Evolutionary conservation across 768 basidiomycete species (phyloP).

Genomic region (Mycena vulgaris): DNA sequence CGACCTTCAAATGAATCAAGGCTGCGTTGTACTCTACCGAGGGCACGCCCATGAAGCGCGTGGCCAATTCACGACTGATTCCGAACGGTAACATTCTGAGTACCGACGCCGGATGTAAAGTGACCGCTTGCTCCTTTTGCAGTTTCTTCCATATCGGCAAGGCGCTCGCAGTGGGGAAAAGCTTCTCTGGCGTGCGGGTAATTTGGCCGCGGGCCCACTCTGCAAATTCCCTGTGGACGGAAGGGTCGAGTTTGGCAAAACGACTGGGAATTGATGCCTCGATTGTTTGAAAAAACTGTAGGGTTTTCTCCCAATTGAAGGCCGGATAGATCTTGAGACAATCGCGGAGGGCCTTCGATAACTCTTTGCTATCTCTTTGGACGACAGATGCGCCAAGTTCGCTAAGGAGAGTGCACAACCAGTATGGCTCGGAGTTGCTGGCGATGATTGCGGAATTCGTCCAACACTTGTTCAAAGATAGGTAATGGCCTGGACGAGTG

Average conservation of each 20-base stretch:
- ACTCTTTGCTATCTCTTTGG: conserved; percentile 29
- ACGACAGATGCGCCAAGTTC: conserved; percentile 46
- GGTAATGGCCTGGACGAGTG: conserved; percentile 41
- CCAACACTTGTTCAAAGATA: conserved; percentile 51
- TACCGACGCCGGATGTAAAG: conserved; percentile 34
- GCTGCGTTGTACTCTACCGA: conserved; percentile 19
- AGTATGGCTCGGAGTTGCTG: conserved; percentile 27
- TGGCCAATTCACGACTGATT: conserved; percentile 26
- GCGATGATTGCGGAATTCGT: conserved; percentile 45
- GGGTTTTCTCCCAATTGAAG: conserved; percentile 40
- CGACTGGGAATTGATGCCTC: conserved; percentile 24
- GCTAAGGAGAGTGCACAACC: conserved; percentile 38
- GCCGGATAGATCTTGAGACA: conserved; percentile 37
- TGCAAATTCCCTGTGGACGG: conserved; percentile 43
- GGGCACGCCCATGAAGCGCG: conserved; percentile 28
- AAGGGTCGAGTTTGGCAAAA: conserved; percentile 41
- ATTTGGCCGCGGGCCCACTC: conserved; percentile 49
- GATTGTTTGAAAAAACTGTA: conserved; percentile 34
- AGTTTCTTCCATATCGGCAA: conserved; percentile 55
- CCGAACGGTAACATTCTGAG: conserved; percentile 43
- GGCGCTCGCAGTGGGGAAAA: conserved; percentile 39
- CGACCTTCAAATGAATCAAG: conserved; percentile 29
- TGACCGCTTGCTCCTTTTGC: conserved; percentile 12
- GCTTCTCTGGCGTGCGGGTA: conserved; percentile 20
- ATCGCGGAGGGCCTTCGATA: conserved; percentile 39